phyloP scores from a whole-genome alignment of 2,329 filamentous ascomycete genomes.

The Phoma herbarum region DNA sequence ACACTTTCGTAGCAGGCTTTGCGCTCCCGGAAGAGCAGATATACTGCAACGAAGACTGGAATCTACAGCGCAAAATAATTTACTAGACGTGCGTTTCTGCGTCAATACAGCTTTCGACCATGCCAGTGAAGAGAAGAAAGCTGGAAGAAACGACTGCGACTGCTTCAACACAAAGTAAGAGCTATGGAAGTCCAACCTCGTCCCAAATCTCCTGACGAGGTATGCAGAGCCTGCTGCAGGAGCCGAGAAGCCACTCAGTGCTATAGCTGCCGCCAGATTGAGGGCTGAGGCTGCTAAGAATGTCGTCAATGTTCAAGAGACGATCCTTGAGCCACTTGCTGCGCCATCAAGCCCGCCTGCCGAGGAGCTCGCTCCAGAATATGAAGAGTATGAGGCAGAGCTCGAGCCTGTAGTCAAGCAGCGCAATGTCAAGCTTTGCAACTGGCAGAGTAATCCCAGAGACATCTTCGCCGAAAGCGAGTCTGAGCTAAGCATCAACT shows the following conservation, averaged over 20 bases:
- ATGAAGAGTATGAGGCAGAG: conserved; percentile 31
- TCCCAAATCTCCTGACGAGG: conserved; percentile 5
- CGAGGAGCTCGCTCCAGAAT: conserved; percentile 26
- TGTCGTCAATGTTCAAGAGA: conserved; percentile 19
- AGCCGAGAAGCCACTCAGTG: conserved; percentile 40
- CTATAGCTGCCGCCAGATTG: conserved; percentile 46
- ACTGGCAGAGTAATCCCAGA: conserved; percentile 37
- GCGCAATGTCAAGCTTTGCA: conserved; percentile 43
- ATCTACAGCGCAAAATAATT: not conserved
- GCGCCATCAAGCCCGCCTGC: conserved; percentile 29
- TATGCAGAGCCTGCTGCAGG: conserved; percentile 19
- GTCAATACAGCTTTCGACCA: conserved; percentile 4
- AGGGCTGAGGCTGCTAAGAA: conserved; percentile 34
- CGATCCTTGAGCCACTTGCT: conserved; percentile 24
- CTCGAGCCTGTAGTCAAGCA: conserved; percentile 22
- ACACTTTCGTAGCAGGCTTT: not conserved
- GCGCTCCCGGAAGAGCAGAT: no score
- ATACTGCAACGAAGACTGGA: not conserved
- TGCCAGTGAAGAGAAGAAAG: conserved; percentile 47
- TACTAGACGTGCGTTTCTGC: not conserved
- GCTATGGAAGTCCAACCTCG: not conserved
- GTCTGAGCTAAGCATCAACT: conserved; percentile 36
- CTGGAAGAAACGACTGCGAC: conserved; percentile 13
- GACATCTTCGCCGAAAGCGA: conserved; percentile 38
- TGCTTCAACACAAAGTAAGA: conserved; percentile 22